A percentile compares a stretch with the other conserved stretches of the same genome.
Evolutionary conservation across 225 moss, liverwort and hornwort genomes (phyloP).

Genomic region (Physcomitrellopsis africana): DNA sequence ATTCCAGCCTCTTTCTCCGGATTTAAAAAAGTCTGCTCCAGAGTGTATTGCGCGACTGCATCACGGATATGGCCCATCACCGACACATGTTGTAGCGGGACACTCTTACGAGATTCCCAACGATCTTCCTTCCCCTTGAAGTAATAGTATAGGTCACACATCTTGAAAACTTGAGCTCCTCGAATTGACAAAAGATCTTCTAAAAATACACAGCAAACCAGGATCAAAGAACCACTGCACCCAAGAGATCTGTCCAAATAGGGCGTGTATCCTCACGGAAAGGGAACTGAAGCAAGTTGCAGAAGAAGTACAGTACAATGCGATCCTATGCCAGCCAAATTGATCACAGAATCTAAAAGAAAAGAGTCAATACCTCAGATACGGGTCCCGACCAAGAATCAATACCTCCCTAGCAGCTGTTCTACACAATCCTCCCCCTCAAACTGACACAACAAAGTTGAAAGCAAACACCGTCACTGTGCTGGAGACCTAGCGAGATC

Average conservation of each 20-base stretch:
- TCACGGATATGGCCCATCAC: conserved; percentile 45
- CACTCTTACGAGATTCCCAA: conserved; percentile 7
- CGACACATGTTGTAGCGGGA: conserved; percentile 41
- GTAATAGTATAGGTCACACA: conserved; percentile 38
- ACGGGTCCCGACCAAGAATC: too few species aligned
- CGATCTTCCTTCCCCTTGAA: neutral
- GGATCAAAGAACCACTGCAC: neutral
- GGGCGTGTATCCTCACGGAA: too few species aligned
- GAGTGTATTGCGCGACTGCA: conserved; percentile 37
- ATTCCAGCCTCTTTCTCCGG: conserved; percentile 30
- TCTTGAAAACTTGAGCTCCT: neutral
- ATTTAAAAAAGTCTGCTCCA: conserved; percentile 49
- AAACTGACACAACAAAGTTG: too few species aligned
- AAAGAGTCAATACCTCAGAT: too few species aligned
- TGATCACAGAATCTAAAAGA: too few species aligned
- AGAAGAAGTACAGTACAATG: too few species aligned
- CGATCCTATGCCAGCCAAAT: too few species aligned
- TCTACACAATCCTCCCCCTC: too few species aligned
- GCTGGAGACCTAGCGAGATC: neutral
- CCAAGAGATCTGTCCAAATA: too few species aligned
- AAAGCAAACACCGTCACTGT: neutral
- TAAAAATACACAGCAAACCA: neutral
- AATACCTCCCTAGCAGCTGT: too few species aligned
- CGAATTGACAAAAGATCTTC: neutral
- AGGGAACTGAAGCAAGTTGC: too few species aligned